Conservation (phyloP, 2,329 filamentous ascomycete genomes). For the Botryotinia globosa region DNA sequence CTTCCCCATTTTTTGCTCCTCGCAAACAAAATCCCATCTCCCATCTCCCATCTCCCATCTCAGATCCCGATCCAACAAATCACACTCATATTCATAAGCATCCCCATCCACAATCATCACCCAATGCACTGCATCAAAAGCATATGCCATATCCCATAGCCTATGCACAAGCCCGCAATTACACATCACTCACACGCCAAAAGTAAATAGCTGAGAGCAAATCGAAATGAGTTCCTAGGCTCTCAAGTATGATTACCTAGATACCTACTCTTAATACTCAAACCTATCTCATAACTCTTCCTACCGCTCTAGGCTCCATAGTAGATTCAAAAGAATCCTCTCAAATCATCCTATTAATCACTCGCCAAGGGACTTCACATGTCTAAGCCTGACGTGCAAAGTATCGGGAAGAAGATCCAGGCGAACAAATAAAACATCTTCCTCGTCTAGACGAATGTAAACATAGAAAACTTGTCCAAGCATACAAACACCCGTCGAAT, state of each 20-base stretch:
- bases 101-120: neutral
- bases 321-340: neutral
- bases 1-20: neutral
- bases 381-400: neutral
- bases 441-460: neutral
- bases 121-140: neutral
- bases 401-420: neutral
- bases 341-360: neutral
- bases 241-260: neutral
- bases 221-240: neutral
- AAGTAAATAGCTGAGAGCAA: neutral
- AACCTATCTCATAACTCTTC: neutral
- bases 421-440: neutral
- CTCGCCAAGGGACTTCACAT: neutral
- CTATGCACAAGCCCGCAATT: neutral
- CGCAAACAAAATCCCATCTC: neutral
- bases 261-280: neutral
- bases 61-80: neutral
- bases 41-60: neutral
- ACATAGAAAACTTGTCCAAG: neutral
- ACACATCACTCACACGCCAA: neutral
- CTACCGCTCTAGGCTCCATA: neutral
- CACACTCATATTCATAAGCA: neutral
- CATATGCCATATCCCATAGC: neutral
- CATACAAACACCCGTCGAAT: neutral